Evolutionary conservation across 2,329 filamentous ascomycete species (phyloP), one percentile per base, ranked within the genome.

Genomic region (Trichoderma guizhouense): DNA sequence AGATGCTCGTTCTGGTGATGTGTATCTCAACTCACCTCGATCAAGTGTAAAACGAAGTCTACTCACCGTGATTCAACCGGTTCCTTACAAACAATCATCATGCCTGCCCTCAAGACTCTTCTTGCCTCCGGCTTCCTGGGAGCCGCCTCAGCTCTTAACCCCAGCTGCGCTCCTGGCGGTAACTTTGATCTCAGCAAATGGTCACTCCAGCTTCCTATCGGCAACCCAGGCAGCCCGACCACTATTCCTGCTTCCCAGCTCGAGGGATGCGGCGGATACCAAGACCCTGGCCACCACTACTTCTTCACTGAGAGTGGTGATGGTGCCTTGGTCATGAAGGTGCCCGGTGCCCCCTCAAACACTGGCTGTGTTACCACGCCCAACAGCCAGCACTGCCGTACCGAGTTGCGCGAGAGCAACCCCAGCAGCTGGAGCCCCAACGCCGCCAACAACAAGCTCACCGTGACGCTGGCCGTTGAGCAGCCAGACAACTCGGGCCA

Each of bases 331-430:
- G 79, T 83, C 26, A 80, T 83, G 77, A 82, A 81, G 75, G 82
- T 83, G 3, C 81, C 82, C 2, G 81, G 82, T 7, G 79, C 79
- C 11, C 76, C 78, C 1, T 72, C 73, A 34, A 75, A 72, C 43
- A 75, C 80, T 2, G 76, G 75, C 11, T 84, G 82, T 67, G 81
- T 83, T 14, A 83, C 79, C 2, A 84, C 83, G 0, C 72, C 78
- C 0, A 79, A 82, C 75, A 83, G 81, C 75, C 72, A 81, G 65
- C 82, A 84, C 72, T 84, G 83, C 73, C 82, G 81, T 28, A 83
- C 81, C 7, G 83, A 84, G 74, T 75, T 84, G 12, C 81, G 82
- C 14, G 82, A 84, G 75, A 72, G 72, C n/a, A 75, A 64, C 32
- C 81, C 81, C 2, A 77, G 68, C 9, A 77, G 74, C 71, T 79